A percentile compares a stretch with the other conserved stretches of the same genome.
phyloP scores from a whole-genome alignment of 179 eudicot species.

The Beta corolliflora region DNA sequence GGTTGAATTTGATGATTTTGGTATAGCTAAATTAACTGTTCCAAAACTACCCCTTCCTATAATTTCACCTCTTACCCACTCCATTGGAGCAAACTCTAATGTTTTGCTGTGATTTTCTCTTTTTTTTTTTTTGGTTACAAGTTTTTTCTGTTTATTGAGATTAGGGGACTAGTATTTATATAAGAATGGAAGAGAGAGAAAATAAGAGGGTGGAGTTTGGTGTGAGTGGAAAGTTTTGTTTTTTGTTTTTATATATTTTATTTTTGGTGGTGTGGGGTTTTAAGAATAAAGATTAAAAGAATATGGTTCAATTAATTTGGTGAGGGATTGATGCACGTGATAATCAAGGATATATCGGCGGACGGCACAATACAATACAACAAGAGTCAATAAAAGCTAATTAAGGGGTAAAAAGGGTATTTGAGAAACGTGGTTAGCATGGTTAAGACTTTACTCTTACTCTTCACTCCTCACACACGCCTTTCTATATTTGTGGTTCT shows the following conservation, averaged over 20 bases:
- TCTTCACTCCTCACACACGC: constrained; percentile 15
- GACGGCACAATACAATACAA: not conserved
- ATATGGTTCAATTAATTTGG: constrained; percentile 19
- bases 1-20: constrained; percentile 22
- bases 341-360: constrained; percentile 21
- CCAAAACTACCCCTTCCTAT: constrained; percentile 83
- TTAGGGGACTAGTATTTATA: not conserved
- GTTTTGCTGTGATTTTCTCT: no score
- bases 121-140: not conserved
- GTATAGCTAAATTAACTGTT: constrained; percentile 55
- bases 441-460: constrained; percentile 16
- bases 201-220: constrained; percentile 6
- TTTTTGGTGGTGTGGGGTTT: not conserved
- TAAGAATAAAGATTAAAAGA: not conserved
- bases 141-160: not conserved
- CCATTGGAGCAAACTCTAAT: constrained; percentile 39
- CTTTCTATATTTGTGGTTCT: constrained; percentile 14
- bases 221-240: not conserved
- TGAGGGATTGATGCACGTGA: constrained; percentile 33
- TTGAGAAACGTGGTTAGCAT: constrained; percentile 28
- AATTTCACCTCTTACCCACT: constrained; percentile 63
- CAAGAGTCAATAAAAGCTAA: not conserved
- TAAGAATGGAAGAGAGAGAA: not conserved
- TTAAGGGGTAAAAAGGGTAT: constrained; percentile 8
- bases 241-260: not conserved